These are phyloP conservation scores for Pseudogymnoascus sp. DNA, from an alignment of 2,329 filamentous ascomycete genomes.

Conservation along the genomic window DNA sequence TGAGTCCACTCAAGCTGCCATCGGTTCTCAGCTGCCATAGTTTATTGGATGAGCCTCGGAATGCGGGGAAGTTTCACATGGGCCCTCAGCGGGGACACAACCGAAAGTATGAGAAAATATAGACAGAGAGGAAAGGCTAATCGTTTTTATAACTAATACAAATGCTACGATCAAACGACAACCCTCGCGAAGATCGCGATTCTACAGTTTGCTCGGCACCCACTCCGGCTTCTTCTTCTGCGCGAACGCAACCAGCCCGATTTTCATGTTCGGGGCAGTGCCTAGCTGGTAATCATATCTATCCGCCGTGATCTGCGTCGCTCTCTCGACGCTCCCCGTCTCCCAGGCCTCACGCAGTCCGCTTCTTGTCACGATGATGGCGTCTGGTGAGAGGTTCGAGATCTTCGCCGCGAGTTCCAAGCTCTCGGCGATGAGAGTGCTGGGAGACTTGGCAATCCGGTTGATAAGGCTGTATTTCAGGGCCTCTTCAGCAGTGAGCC, in stretches of 20 bases:
- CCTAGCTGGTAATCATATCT: slow-evolving; percentile 49
- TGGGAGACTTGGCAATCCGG: slow-evolving; percentile 41
- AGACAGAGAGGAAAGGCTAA: not conserved
- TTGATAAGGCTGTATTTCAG: slow-evolving; percentile 60
- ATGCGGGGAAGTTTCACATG: slow-evolving; percentile 6
- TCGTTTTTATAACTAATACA: not conserved
- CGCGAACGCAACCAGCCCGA: slow-evolving; percentile 68
- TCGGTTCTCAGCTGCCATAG: too few relatives aligned
- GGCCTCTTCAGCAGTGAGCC: slow-evolving; percentile 52
- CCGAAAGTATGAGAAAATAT: not conserved
- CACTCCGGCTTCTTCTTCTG: slow-evolving; percentile 62
- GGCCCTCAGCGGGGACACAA: not conserved
- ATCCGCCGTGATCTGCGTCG: slow-evolving; percentile 49
- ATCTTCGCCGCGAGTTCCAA: slow-evolving; percentile 54
- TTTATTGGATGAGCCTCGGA: not conserved
- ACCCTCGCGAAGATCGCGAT: slow-evolving; percentile 10
- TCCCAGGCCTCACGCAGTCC: slow-evolving; percentile 68
- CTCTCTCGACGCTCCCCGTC: slow-evolving; percentile 46
- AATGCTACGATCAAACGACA: not conserved
- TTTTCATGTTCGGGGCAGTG: slow-evolving; percentile 61
- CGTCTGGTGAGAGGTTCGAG: slow-evolving; percentile 60
- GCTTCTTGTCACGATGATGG: slow-evolving; percentile 62
- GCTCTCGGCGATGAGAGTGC: slow-evolving; percentile 45
- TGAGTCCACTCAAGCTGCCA: slow-evolving; percentile 6
- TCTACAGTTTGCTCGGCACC: slow-evolving; percentile 53